Percentiles rank a stretch among this genome's conserved stretches.
Conservation (phyloP, 257 asterid species). For the Solanum lignicaule region DNA sequence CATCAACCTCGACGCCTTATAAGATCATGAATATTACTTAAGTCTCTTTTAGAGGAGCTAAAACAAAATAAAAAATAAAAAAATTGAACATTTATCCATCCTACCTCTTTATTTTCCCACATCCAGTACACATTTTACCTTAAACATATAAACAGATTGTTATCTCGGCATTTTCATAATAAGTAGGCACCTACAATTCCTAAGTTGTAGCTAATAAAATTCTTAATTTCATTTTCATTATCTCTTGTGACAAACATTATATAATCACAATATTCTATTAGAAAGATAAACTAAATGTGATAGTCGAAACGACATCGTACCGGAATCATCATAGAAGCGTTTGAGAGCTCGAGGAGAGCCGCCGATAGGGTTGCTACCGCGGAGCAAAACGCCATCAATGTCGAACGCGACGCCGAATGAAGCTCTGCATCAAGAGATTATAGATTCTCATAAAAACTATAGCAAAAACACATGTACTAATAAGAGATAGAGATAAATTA, state of each 20-base stretch:
- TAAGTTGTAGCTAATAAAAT: neutral
- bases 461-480: neutral
- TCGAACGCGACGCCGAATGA: conserved; percentile 84
- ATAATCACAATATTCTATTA: neutral
- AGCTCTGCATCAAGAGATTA: conserved; percentile 10
- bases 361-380: conserved; percentile 69
- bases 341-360: conserved; percentile 69
- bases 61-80: neutral
- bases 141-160: neutral
- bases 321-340: conserved; percentile 60
- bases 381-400: conserved; percentile 88
- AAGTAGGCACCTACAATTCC: neutral
- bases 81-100: neutral
- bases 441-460: neutral
- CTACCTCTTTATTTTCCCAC: no score
- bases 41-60: neutral
- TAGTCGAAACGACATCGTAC: conserved; percentile 11
- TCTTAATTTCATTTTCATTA: neutral
- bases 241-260: neutral
- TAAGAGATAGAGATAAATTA: neutral
- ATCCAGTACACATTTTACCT: neutral
- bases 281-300: neutral
- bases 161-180: neutral
- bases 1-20: neutral
- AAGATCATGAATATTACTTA: neutral